Base-by-base conservation (phyloP, 805 yeast species). In the Soucietia sequanensis region DNA sequence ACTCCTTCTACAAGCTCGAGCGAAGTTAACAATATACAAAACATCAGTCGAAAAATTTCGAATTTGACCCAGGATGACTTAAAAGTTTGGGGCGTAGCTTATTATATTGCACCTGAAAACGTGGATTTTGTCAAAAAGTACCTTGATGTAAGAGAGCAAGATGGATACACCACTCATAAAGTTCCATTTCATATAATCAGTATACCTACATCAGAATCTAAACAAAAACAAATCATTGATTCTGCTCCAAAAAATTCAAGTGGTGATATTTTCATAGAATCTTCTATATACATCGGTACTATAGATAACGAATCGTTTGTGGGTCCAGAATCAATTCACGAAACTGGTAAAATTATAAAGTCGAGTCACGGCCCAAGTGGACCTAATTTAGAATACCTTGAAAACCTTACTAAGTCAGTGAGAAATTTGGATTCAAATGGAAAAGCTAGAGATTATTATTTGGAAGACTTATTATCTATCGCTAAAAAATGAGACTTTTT, bases 71-170 rank as follows among this genome's bases (percentile, higher is more conserved):
- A 52, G 18, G 68, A 72, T 4, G 76, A 76, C 37, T 54, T 80
- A 39, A 64, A 57, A 33, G 81, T 85, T 0, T 77, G 85, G 80
- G 95, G 95, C 1, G 85, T 86, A 31, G 95, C 93, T 0, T 90
- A 87, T 59, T 81, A 83, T 47, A 82, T 90, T 6, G 81, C 81
- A 4, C 75, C 87, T 0, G 75, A 77, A 34, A 54, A 75, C 33
- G 89, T 82, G 0, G 55, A 58, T 4, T 73, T 74, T 38, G 93
- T 87, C 12, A 66, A 68, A 21, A 80, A 74, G 11, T 83, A 87
- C 46, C 67, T 90, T 32, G 95, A 90, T 47, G 70, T 77, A 10
- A 68, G 98, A 36, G 98, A 90, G 48, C 89, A 88, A 56, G 89
- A 88, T 51, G 98, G 97, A 0, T 90, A 90, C 57, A 68, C 87